phyloP scores from a whole-genome alignment of 495 filamentous ascomycete species.

The Annulohypoxylon maeteangense region DNA sequence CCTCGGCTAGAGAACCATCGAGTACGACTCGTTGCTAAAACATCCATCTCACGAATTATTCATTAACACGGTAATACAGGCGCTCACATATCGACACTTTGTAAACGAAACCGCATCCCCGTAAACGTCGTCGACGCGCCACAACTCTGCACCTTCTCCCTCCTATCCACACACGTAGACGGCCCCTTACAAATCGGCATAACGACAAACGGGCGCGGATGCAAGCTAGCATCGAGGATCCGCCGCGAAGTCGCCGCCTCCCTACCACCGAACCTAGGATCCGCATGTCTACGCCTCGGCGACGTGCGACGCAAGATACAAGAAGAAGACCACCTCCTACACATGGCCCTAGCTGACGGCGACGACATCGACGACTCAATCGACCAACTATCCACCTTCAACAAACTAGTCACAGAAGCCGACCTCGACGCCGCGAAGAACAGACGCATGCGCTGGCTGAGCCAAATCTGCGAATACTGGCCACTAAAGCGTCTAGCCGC shows the following conservation, averaged over 20 bases:
- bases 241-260: slow-evolving; percentile 84
- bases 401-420: slow-evolving; percentile 77
- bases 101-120: slow-evolving; percentile 83
- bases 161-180: slow-evolving; percentile 88
- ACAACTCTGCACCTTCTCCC: slow-evolving; percentile 85
- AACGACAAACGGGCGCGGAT: slow-evolving; percentile 94
- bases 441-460: slow-evolving; percentile 89
- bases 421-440: slow-evolving; percentile 80
- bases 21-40: slow-evolving; percentile 52
- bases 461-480: slow-evolving; percentile 99
- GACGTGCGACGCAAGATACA: slow-evolving; percentile 75
- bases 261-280: slow-evolving; percentile 84
- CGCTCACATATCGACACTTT: slow-evolving; percentile 76
- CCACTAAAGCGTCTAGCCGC: slow-evolving; percentile 82
- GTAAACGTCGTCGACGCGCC: slow-evolving; percentile 93
- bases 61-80: slow-evolving; percentile 51
- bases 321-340: slow-evolving; percentile 68
- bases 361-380: slow-evolving; percentile 82
- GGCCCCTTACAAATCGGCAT: slow-evolving; percentile 95
- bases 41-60: not conserved
- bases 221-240: slow-evolving; percentile 92
- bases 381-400: slow-evolving; percentile 89
- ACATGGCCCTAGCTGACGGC: slow-evolving; percentile 53
- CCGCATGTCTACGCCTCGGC: slow-evolving; percentile 80
- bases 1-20: slow-evolving; percentile 62